Base-by-base conservation (phyloP, 441 rosid species). In the Erodium trifolium region DNA sequence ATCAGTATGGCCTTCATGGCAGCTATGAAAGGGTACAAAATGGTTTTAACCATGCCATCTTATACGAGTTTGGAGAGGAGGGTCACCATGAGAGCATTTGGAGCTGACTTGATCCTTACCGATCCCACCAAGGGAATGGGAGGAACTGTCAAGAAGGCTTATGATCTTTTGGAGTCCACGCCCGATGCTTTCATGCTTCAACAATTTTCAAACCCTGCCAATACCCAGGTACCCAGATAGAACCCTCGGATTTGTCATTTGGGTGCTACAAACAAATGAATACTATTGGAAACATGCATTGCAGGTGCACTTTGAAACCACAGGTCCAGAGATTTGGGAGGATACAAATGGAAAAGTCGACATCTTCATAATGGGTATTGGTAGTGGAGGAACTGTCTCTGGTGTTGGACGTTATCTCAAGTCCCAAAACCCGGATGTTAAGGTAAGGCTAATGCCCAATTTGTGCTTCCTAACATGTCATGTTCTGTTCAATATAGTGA, bases 281-380 rank as follows among this genome's bases (percentile, higher is more conserved):
- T 23, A 29, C 47, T 16, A 31, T 68, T 51, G 65, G 73, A 49
- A 72, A 81, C 47, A 6, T 41, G 47, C 10, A 41, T 23, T 23
- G 27, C 76, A 92, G 98, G 80, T 78, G 65, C 96, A 92, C 75
- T 92, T 79, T 74, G 97, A 92, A 63, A 92, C 97, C 0, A 92
- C 98, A 0, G 96, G 98, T 14, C 98, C 93, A 73, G 96, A 92
- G 77, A 92, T 92, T 72, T 92, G 98, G 98, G 95, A 90, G 74
- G 98, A 90, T 66, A 87, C 98, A 4, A 79, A 79, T 70, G 96
- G 98, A 7, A 77, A 87, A 69, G 97, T 93, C 2, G 97, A 93
- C 75, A 90, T 92, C 59, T 92, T 90, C 68, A 88, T 92, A 31
- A 92, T 90, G 96, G 98, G 98, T 68, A 90, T 90, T 18, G 98